A percentile compares a stretch with the other conserved stretches of the same genome.
phyloP scores from a whole-genome alignment of 2,329 filamentous ascomycete genomes.

The Drechslerella stenobrocha region DNA sequence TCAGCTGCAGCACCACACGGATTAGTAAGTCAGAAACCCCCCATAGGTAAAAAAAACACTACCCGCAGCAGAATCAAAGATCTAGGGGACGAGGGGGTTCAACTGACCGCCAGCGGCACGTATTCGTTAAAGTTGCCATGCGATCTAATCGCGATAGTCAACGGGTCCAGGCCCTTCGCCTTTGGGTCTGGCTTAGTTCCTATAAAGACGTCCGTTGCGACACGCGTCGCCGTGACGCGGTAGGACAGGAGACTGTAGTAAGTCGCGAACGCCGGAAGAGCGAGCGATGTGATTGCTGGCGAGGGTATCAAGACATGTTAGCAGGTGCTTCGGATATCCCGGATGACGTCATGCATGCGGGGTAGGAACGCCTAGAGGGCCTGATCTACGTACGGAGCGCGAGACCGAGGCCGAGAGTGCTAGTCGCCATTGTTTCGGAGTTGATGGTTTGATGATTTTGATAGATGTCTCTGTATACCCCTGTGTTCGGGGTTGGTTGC shows the following conservation, averaged over 20 bases:
- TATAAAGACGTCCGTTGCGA: slow-evolving; percentile 24
- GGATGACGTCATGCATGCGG: too few relatives aligned
- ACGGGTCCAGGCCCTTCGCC: slow-evolving; percentile 15
- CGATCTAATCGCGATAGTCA: slow-evolving; percentile 20
- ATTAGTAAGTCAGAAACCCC: too few relatives aligned
- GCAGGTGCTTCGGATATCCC: too few relatives aligned
- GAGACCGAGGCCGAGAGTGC: slow-evolving; percentile 35
- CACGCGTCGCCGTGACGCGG: slow-evolving; percentile 34
- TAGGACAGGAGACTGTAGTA: slow-evolving; percentile 40
- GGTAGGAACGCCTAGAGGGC: not conserved
- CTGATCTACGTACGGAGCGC: slow-evolving; percentile 27
- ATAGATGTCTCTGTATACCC: too few relatives aligned
- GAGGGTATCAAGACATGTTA: not conserved
- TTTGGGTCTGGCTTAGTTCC: slow-evolving; percentile 15
- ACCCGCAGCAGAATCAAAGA: too few relatives aligned
- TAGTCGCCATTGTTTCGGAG: slow-evolving; percentile 20
- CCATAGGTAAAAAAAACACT: not conserved
- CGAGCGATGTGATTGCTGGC: slow-evolving; percentile 34
- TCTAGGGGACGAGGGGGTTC: too few relatives aligned
- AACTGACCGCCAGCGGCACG: slow-evolving; percentile 35
- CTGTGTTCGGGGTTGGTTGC: too few relatives aligned
- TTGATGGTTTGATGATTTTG: not conserved
- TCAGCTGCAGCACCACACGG: too few relatives aligned
- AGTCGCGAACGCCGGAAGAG: slow-evolving; percentile 28
- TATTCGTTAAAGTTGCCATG: slow-evolving; percentile 42